Conservation (phyloP, 208 protist genomes). For the Trypanosoma brucei region DNA sequence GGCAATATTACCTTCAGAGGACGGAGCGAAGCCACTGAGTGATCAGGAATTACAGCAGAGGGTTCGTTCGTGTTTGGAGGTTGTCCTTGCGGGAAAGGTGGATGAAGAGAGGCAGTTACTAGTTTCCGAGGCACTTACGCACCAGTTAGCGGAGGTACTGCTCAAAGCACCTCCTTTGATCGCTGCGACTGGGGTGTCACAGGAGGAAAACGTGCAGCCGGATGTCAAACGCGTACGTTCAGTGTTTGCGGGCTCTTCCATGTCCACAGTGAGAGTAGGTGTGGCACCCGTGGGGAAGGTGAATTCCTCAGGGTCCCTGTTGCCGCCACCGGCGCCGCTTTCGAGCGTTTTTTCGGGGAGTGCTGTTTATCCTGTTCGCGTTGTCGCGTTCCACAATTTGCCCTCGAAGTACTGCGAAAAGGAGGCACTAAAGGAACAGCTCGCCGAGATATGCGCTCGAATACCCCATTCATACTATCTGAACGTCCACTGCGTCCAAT, state of each 20-base stretch:
- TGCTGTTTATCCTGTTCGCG: constrained; percentile 16
- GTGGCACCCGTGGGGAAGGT: too few species aligned
- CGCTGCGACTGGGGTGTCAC: neutral
- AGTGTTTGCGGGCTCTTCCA: neutral
- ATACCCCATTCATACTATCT: constrained; percentile 22
- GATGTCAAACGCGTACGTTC: neutral
- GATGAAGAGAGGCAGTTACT: neutral
- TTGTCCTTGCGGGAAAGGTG: neutral
- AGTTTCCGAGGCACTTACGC: constrained; percentile 8
- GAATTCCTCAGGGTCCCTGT: constrained; percentile 4
- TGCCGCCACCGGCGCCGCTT: constrained; percentile 6
- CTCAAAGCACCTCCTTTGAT: too few species aligned
- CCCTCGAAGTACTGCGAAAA: constrained; percentile 11
- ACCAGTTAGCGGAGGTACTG: too few species aligned
- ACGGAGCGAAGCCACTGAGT: constrained; percentile 1
- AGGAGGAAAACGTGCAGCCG: neutral
- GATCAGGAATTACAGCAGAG: neutral
- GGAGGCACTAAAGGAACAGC: constrained; percentile 13
- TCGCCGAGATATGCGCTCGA: constrained; percentile 15
- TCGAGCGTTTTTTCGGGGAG: constrained; percentile 21
- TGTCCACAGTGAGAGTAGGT: too few species aligned
- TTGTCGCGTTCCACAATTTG: constrained; percentile 12
- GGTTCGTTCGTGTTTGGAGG: constrained; percentile 6
- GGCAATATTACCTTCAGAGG: neutral
- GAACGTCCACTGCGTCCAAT: constrained; percentile 17